phyloP scores from a whole-genome alignment of 192 early-diverging fungal genomes.

The Cladochytrium replicatum region DNA sequence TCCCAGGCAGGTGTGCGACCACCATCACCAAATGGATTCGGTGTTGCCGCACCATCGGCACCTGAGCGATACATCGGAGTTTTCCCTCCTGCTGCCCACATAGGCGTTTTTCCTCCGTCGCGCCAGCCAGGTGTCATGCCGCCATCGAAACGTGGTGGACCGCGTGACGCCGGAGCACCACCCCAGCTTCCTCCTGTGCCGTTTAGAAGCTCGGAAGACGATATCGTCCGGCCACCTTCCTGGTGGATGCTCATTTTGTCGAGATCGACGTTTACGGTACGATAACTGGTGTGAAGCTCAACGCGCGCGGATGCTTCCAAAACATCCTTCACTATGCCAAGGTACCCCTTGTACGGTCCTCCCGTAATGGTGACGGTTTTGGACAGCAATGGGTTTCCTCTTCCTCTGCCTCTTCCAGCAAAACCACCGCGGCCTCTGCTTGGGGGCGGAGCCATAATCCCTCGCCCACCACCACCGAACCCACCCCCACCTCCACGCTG shows the following conservation, averaged over 20 bases:
- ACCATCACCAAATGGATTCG: slow-evolving; percentile 42
- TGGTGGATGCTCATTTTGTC: slow-evolving; percentile 61
- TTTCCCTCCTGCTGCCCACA: slow-evolving; percentile 38
- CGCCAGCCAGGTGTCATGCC: background rate
- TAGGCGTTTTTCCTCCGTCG: slow-evolving; percentile 33
- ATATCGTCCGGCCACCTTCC: slow-evolving; percentile 7
- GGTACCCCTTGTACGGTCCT: slow-evolving; percentile 94
- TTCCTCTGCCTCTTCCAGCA: slow-evolving; percentile 37
- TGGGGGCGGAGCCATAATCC: slow-evolving; percentile 3
- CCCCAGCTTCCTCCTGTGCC: background rate
- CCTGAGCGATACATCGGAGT: slow-evolving; percentile 36
- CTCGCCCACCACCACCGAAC: slow-evolving; percentile 15
- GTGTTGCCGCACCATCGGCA: slow-evolving; percentile 12
- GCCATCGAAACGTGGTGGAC: slow-evolving; percentile 14
- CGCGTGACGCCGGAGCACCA: slow-evolving; percentile 7
- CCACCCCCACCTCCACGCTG: slow-evolving; percentile 17
- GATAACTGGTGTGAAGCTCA: slow-evolving; percentile 84
- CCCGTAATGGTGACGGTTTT: slow-evolving; percentile 74
- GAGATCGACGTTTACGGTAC: slow-evolving; percentile 69
- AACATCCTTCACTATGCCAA: slow-evolving; percentile 90
- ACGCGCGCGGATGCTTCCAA: slow-evolving; percentile 63
- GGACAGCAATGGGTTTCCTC: slow-evolving; percentile 43
- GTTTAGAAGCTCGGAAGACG: background rate
- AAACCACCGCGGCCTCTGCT: slow-evolving; percentile 1
- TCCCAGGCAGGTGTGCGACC: slow-evolving; percentile 38